Evolutionary conservation across 371 early-diverging fungal genomes (phyloP), one percentile per base, ranked within the genome.

Genomic region (Apophysomyces elegans): DNA sequence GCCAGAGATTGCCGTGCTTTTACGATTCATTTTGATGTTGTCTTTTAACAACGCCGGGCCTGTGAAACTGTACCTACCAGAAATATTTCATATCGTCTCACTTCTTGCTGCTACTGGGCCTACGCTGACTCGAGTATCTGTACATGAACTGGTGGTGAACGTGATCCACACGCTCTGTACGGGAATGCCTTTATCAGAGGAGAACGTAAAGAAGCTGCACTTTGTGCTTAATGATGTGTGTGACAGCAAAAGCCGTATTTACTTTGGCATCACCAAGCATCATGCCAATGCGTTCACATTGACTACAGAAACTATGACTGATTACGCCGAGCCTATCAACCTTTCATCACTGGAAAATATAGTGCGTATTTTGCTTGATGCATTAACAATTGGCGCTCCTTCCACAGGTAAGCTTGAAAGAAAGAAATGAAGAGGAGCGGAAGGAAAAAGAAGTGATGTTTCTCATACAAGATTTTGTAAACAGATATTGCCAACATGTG

Each of bases 81-180:
- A 97, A 63, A 74, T 95, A 21, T 93, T 92, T 64, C 94, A 95
- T 65, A 84, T 95, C 63, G 86, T 95, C 1, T 88, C 92, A 7
- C 77, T 96, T 57, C 69, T 96, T 60, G 90, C 92, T 1, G 94
- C 93, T 8, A 86, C 94, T 0, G 97, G 96, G 0, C 86, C 94
- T 0, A 90, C 94, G 0, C 74, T 93, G 18, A 90, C 95, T 54
- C 87, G 96, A 11, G 80, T 92, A 0, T 90, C 96, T 7, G 86
- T 96, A 8, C 96, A 96, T 69, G 96, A 95, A n/a, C 86, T 95
- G 41, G 90, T 95, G 14, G 88, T 95, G 56, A 96, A 97, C 67
- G 84, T 94, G 7, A 90, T 97, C 16, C 97, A 96, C 68, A 89
- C 92, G 0, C 70, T 96, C 18, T 93, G 91, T 57, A 94, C 94